These are phyloP conservation scores for Suaeda aralocaspica DNA, from an alignment of 148 eudicot species.

Conservation along the genomic window DNA sequence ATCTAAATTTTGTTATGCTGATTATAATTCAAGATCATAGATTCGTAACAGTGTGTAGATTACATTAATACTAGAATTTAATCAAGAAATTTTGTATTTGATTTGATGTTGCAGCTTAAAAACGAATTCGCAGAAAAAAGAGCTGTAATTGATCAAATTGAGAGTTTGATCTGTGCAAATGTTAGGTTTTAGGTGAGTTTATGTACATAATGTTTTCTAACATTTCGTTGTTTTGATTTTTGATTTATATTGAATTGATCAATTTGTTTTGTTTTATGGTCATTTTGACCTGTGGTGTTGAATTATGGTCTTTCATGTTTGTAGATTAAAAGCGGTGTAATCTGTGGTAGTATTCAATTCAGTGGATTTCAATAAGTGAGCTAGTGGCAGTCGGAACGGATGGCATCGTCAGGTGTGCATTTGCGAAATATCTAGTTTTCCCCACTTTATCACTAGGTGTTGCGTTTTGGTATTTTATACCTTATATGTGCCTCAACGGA, in stretches of 20 bases:
- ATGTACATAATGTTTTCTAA: too few relatives aligned
- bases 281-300: neutral
- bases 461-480: neutral
- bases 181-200: neutral
- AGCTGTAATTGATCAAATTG: neutral
- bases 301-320: neutral
- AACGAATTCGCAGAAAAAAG: neutral
- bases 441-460: neutral
- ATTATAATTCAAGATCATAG: too few relatives aligned
- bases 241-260: neutral
- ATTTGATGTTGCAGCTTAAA: too few relatives aligned
- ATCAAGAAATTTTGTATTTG: too few relatives aligned
- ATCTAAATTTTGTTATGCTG: too few relatives aligned
- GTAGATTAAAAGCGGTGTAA: neutral
- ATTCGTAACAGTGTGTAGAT: too few relatives aligned
- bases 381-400: neutral
- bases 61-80: too few relatives aligned
- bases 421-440: neutral
- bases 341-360: neutral
- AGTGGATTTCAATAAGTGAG: conserved; percentile 1
- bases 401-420: conserved; percentile 24
- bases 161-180: conserved; percentile 15
- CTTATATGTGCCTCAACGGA: neutral
- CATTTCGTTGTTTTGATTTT: neutral
- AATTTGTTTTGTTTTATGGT: neutral